Evolutionary conservation across 306 rosid species (phyloP).

Genomic region (Mucuna pruriens): DNA sequence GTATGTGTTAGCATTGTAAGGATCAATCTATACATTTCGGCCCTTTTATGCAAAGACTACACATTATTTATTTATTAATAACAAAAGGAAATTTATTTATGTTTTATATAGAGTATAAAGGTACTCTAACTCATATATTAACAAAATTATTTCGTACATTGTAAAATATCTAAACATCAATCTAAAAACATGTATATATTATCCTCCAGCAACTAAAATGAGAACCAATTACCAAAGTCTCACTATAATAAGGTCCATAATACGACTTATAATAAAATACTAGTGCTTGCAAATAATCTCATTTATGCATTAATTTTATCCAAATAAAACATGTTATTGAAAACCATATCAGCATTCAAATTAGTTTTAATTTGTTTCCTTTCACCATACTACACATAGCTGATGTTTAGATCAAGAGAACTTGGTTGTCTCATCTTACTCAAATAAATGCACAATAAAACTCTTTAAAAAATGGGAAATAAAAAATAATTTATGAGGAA

Average conservation of each 20-base stretch:
- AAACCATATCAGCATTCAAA: not conserved
- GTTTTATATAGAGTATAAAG: no score
- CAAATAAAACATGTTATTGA: not conserved
- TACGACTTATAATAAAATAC: no score
- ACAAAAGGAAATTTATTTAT: not conserved
- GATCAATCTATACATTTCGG: not conserved
- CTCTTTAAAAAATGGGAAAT: not conserved
- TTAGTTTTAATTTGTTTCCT: not conserved
- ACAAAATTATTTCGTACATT: not conserved
- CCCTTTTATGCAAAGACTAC: not conserved
- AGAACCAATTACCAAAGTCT: not conserved
- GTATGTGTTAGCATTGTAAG: not conserved
- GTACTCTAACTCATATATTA: no score
- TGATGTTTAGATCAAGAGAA: not conserved
- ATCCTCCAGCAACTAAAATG: not conserved
- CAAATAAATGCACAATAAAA: not conserved
- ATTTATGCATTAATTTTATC: not conserved
- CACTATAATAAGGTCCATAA: no score
- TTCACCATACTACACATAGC: not conserved
- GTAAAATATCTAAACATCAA: not conserved
- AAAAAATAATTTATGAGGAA: not conserved
- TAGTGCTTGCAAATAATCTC: not conserved
- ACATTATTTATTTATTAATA: not conserved
- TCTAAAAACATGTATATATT: not conserved
- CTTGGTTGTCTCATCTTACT: not conserved